These are phyloP conservation scores for Pseudophaeomoniella oleicola DNA, from an alignment of 2,329 filamentous ascomycete species.

Conservation along the genomic window DNA sequence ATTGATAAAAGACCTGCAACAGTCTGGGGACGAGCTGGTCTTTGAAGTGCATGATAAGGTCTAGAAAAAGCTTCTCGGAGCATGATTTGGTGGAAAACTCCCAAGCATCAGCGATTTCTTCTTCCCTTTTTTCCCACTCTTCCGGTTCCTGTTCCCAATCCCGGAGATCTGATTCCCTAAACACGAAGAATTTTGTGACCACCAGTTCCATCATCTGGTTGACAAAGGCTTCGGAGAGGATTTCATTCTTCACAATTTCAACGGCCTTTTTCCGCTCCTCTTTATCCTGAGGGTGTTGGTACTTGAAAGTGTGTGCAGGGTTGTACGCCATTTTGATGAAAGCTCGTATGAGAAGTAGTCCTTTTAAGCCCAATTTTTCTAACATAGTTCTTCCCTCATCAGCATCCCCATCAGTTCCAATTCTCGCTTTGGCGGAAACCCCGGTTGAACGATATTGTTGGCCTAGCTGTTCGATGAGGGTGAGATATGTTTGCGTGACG, in stretches of 20 bases:
- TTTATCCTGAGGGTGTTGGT: constrained; percentile 58
- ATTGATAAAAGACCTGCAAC: constrained; percentile 66
- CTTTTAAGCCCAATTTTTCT: constrained; percentile 71
- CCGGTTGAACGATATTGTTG: not conserved
- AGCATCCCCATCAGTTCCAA: constrained; percentile 23
- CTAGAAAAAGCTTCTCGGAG: constrained; percentile 84
- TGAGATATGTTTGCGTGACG: constrained; percentile 75
- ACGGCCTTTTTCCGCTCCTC: constrained; percentile 60
- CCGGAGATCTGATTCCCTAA: constrained; percentile 69
- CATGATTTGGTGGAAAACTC: constrained; percentile 88
- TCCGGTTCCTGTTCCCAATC: constrained; percentile 92
- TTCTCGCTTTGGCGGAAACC: constrained; percentile 3
- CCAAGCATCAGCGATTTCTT: constrained; percentile 70
- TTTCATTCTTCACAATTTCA: constrained; percentile 52
- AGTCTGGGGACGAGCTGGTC: constrained; percentile 64
- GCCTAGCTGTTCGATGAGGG: constrained; percentile 36
- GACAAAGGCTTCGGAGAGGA: constrained; percentile 66
- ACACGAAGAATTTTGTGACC: constrained; percentile 77
- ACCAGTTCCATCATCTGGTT: constrained; percentile 70
- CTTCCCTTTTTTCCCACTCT: constrained; percentile 86
- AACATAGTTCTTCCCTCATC: constrained; percentile 41
- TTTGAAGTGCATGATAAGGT: constrained; percentile 82
- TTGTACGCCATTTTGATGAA: constrained; percentile 78
- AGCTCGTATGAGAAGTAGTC: constrained; percentile 64
- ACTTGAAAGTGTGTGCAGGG: constrained; percentile 70